Evolutionary conservation across 495 filamentous ascomycete genomes (phyloP).

Genomic region (Penicillium egyptiacum): DNA sequence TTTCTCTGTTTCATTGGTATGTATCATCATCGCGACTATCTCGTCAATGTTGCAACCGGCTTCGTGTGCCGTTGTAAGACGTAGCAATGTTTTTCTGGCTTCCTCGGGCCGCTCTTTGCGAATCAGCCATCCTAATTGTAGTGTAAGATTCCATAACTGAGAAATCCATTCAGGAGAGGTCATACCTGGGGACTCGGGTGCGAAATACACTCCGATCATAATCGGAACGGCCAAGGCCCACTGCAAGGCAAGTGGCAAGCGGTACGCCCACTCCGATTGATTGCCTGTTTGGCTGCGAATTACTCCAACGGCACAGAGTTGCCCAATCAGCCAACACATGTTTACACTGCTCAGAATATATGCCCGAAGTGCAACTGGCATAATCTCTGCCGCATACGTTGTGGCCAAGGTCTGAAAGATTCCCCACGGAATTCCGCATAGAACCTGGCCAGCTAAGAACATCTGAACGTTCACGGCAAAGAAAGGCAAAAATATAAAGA

Average conservation of each 20-base stretch:
- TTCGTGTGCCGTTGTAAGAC: not conserved
- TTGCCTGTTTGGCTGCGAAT: not conserved
- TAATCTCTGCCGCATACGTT: not conserved
- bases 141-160: not conserved
- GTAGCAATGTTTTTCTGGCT: not conserved
- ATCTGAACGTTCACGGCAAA: not conserved
- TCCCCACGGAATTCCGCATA: not conserved
- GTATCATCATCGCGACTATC: slow-evolving; percentile 43
- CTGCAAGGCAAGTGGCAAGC: not conserved
- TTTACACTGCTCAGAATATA: not conserved
- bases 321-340: not conserved
- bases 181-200: not conserved
- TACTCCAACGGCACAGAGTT: not conserved
- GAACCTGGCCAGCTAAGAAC: not conserved
- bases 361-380: not conserved
- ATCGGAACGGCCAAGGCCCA: not conserved
- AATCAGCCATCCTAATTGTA: not conserved
- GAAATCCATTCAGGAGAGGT: not conserved
- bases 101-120: not conserved
- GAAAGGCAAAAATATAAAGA: not conserved
- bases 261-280: not conserved
- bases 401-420: not conserved
- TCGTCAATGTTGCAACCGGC: not conserved
- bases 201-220: not conserved
- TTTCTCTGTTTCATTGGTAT: slow-evolving; percentile 40